A percentile compares a stretch with the other conserved stretches of the same genome.
phyloP scores from a whole-genome alignment of 495 filamentous ascomycete species.

The Daldinia caldariorum region DNA sequence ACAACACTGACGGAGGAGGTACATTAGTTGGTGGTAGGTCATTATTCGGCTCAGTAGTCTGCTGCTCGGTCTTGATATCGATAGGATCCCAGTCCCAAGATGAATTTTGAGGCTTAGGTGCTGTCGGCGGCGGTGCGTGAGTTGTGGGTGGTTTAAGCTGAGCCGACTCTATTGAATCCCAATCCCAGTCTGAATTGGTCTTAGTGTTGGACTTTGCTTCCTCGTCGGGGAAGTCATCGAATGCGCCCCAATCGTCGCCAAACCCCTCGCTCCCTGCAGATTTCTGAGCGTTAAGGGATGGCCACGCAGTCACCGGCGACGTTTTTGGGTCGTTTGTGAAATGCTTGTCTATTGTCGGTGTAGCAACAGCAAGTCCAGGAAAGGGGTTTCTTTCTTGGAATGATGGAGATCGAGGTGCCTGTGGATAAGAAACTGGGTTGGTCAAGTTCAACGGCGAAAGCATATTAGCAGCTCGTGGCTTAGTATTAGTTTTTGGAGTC shows the following conservation, averaged over 20 bases:
- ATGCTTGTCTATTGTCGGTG: slow-evolving; percentile 46
- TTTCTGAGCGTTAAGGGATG: slow-evolving; percentile 40
- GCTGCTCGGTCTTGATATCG: slow-evolving; percentile 34
- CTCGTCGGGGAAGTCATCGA: slow-evolving; percentile 58
- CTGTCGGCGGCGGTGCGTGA: not conserved
- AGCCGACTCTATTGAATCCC: slow-evolving; percentile 50
- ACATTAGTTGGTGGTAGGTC: slow-evolving; percentile 81
- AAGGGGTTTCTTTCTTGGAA: slow-evolving; percentile 62
- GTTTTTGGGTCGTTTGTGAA: slow-evolving; percentile 44
- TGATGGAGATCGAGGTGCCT: slow-evolving; percentile 61
- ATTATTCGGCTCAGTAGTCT: slow-evolving; percentile 37
- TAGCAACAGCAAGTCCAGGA: slow-evolving; percentile 55
- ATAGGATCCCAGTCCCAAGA: slow-evolving; percentile 47
- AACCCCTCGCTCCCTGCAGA: slow-evolving; percentile 43
- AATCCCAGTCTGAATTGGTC: slow-evolving; percentile 51
- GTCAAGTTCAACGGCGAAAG: slow-evolving; percentile 38
- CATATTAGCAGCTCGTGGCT: slow-evolving; percentile 47
- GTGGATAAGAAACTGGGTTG: slow-evolving; percentile 51
- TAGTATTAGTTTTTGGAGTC: slow-evolving; percentile 17
- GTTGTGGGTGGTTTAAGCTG: slow-evolving; percentile 30
- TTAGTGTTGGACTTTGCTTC: slow-evolving; percentile 33
- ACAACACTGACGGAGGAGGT: slow-evolving; percentile 84
- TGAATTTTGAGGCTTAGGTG: slow-evolving; percentile 18
- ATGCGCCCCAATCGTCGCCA: slow-evolving; percentile 69
- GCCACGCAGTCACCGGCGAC: slow-evolving; percentile 61